Evolutionary conservation across 345 rosid species (phyloP).

Genomic region (Carallia pectinifolia): DNA sequence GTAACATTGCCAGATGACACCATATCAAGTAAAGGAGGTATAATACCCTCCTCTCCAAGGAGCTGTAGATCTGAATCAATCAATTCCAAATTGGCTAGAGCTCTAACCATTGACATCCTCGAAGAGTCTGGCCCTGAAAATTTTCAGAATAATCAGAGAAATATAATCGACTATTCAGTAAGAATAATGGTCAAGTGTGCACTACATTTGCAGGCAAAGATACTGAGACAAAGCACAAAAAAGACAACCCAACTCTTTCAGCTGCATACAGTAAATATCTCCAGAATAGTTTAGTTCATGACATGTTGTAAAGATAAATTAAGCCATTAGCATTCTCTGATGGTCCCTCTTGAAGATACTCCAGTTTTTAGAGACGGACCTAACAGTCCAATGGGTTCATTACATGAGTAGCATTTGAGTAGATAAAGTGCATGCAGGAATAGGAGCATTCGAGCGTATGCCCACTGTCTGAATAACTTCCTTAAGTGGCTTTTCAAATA

Average conservation of each 20-base stretch:
- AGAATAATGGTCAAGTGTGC: conserved; percentile 1
- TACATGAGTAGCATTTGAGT: neutral
- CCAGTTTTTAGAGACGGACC: neutral
- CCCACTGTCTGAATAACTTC: neutral
- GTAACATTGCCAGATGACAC: conserved; percentile 35
- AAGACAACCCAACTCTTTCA: neutral
- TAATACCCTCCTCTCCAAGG: conserved; percentile 56
- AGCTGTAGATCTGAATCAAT: conserved; percentile 44
- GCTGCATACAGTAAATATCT: neutral
- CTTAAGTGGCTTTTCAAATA: too few relatives aligned
- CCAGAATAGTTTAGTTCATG: neutral
- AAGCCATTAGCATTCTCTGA: neutral
- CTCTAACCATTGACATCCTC: conserved; percentile 42
- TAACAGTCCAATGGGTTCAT: neutral
- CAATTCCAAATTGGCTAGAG: conserved; percentile 52
- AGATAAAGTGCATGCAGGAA: too few relatives aligned
- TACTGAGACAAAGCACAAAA: neutral
- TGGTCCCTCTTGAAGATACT: too few relatives aligned
- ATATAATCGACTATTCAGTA: neutral
- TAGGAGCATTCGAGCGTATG: neutral
- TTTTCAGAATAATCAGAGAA: conserved; percentile 20
- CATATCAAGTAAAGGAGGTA: conserved; percentile 59
- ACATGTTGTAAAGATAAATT: neutral
- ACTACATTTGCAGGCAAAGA: neutral
- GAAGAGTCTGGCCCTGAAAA: conserved; percentile 52